A percentile compares a stretch with the other conserved stretches of the same genome.
Conservation (phyloP, 352 stramenopile species). For the Chrysophaeum taylorii region DNA sequence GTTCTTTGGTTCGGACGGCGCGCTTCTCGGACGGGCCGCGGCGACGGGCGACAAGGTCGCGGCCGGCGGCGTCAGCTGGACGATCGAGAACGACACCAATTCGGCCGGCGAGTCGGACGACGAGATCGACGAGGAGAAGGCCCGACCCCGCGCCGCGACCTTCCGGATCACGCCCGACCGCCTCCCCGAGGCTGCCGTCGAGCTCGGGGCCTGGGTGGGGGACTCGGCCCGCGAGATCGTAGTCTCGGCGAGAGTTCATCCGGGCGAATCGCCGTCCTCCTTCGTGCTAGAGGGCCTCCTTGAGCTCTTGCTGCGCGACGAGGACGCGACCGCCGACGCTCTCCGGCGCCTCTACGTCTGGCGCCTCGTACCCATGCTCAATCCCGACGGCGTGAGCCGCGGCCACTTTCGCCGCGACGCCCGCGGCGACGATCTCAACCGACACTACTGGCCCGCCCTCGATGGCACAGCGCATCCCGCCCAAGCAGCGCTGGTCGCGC, state of each 20-base stretch:
- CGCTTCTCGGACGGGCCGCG: no score
- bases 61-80: no score
- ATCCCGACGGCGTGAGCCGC: constrained; percentile 64
- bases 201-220: no score
- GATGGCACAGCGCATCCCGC: constrained; percentile 42
- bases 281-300: constrained; percentile 56
- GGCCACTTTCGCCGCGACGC: constrained; percentile 71
- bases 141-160: no score
- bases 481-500: constrained; percentile 50
- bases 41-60: no score
- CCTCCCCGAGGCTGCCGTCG: no score
- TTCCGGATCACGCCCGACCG: no score
- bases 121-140: no score
- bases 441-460: constrained; percentile 61
- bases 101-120: no score
- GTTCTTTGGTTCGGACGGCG: no score
- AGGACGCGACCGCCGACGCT: constrained; percentile 40
- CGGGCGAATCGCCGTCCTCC: constrained; percentile 56
- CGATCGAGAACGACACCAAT: no score
- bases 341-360: constrained; percentile 47
- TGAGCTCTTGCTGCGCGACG: constrained; percentile 41
- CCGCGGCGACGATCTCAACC: constrained; percentile 70
- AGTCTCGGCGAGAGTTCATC: constrained; percentile 58
- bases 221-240: no score
- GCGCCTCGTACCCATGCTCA: constrained; percentile 65